Evolutionary conservation across 139 green algal genomes (phyloP).

Genomic region (Chlamydomonas eustigma): DNA sequence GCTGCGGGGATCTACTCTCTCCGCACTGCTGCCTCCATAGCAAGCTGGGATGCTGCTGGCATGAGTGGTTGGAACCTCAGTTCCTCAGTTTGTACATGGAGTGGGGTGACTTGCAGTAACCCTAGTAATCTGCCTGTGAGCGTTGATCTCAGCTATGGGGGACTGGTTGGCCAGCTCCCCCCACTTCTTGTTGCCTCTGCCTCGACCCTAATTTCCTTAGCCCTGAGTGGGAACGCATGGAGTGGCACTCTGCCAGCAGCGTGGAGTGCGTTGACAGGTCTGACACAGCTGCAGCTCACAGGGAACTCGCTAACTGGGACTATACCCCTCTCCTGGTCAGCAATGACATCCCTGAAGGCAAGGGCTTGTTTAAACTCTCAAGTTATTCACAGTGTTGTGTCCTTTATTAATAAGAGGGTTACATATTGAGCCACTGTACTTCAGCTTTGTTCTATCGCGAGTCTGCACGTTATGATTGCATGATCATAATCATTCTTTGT

Average conservation of each 20-base stretch:
- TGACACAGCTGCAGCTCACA: not conserved
- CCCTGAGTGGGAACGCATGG: not conserved
- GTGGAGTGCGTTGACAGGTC: not conserved
- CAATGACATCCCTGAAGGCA: not conserved
- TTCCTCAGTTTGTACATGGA: not conserved
- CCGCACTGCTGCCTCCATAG: not conserved
- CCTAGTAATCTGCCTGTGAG: not conserved
- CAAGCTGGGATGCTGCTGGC: not conserved
- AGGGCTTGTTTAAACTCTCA: too few species aligned
- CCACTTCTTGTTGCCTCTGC: too few species aligned
- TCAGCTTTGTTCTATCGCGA: too few species aligned
- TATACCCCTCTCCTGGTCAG: slow-evolving; percentile 7
- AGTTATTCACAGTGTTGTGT: too few species aligned
- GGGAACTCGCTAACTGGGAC: slow-evolving; percentile 12
- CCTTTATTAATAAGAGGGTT: too few species aligned
- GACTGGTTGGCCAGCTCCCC: not conserved
- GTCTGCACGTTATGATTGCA: too few species aligned
- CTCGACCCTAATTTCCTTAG: not conserved
- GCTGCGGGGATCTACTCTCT: not conserved
- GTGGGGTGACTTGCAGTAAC: not conserved
- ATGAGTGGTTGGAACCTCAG: not conserved
- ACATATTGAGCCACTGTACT: too few species aligned
- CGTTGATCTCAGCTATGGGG: not conserved
- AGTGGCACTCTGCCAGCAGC: slow-evolving; percentile 3
- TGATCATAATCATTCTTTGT: too few species aligned